Evolutionary conservation across 257 asterid species (phyloP).

Genomic region (Nicotiana noctiflora): DNA sequence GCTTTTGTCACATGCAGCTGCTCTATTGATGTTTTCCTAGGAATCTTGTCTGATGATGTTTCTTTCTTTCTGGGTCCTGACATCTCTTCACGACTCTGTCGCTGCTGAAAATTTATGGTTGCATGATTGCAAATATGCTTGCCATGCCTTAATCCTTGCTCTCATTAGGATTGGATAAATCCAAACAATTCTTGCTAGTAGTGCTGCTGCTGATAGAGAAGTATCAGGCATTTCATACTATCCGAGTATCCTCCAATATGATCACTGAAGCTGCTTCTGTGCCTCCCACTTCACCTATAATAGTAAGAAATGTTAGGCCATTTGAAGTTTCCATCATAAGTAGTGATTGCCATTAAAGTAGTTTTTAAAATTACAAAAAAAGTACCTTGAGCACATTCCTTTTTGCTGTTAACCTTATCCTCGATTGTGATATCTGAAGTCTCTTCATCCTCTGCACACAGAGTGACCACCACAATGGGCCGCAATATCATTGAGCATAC

Average conservation of each 20-base stretch:
- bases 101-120: neutral
- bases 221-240: neutral
- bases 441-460: neutral
- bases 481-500: constrained; percentile 26
- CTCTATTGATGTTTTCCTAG: neutral
- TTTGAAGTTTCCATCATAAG: neutral
- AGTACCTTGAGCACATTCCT: constrained; percentile 14
- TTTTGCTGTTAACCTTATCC: neutral
- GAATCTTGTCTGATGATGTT: neutral
- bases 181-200: constrained; percentile 12
- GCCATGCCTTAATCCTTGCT: neutral
- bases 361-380: neutral
- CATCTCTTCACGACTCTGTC: neutral
- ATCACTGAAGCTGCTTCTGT: neutral
- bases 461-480: constrained; percentile 26
- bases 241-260: neutral
- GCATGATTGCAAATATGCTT: neutral
- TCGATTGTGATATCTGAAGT: neutral
- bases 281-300: neutral
- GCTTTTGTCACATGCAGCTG: neutral
- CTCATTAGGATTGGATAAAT: neutral
- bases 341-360: neutral
- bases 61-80: neutral
- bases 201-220: neutral
- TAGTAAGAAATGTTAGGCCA: neutral